Evolutionary conservation across 78 protist species (phyloP), one percentile per base, ranked within the genome.

Genomic region (Pelomyxa schiedti): DNA sequence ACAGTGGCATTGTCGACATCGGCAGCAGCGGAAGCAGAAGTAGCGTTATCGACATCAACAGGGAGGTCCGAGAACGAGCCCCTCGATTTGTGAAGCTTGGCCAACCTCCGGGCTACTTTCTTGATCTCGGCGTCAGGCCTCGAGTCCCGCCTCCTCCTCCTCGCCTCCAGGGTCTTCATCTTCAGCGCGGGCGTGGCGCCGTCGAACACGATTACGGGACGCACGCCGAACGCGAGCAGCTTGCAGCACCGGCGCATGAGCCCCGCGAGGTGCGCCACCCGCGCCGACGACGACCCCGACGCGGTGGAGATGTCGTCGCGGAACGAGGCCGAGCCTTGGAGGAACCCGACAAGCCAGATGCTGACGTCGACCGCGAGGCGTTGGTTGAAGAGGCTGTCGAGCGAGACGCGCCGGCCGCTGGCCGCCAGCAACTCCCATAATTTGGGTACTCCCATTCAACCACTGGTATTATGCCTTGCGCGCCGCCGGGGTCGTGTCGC

Each of bases 381-480:
- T 43, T 72, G 26, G 39, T 36, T 39, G 0, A 38, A 42, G 16
- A 88, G 69, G 47, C 53, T 53, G 24, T 83, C 82, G 32, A 82
- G 63, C 0, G 66, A 5, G 6, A 80, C 43, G 42, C 73, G 63
- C 0, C 80, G 39, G 4, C 75, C 92, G 1, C 70, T 36, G 8
- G 79, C 67, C 0, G 79, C 65, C 35, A 88, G 52, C 35, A 88
- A 66, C 72, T 39, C 63, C 92, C 92, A 88, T 42, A 88, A 75
- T 0, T 72, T 75, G 36, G 79, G 1, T 22, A 88, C 92, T 28
- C 92, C 92, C 92, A 88, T 88, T n/a, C n/a, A n/a, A n/a, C n/a
- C n/a, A n/a, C n/a, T n/a, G n/a, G n/a, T n/a, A n/a, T n/a, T n/a
- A n/a, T n/a, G n/a, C n/a, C n/a, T n/a, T n/a, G n/a, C n/a, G n/a